Evolutionary conservation across 805 yeast species (phyloP).

Genomic region (Starmera dryadoides): DNA sequence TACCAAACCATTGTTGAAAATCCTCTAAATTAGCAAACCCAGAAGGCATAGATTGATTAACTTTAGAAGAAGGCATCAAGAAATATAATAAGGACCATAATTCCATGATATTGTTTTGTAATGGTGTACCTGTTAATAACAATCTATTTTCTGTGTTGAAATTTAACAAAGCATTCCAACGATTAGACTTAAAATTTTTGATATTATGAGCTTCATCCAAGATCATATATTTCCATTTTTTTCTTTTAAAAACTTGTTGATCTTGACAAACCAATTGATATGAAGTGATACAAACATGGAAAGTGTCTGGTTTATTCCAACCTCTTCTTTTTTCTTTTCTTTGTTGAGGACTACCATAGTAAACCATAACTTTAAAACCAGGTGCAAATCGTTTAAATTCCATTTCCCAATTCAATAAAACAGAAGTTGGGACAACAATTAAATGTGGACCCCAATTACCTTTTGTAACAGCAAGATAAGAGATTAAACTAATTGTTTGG

Average conservation of each 20-base stretch:
- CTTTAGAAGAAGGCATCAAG: constrained; percentile 86
- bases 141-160: constrained; percentile 88
- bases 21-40: constrained; percentile 96
- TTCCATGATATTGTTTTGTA: constrained; percentile 91
- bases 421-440: constrained; percentile 95
- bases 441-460: constrained; percentile 97
- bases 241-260: constrained; percentile 86
- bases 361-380: constrained; percentile 90
- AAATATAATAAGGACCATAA: constrained; percentile 93
- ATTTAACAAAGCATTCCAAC: constrained; percentile 94
- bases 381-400: constrained; percentile 98
- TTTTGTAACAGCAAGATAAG: constrained; percentile 89
- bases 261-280: constrained; percentile 97
- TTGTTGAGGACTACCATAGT: constrained; percentile 95
- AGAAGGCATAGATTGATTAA: constrained; percentile 64
- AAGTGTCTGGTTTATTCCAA: constrained; percentile 94
- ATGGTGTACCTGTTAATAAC: constrained; percentile 91
- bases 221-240: constrained; percentile 94
- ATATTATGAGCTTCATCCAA: constrained; percentile 97
- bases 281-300: constrained; percentile 95
- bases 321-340: constrained; percentile 94
- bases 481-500: constrained; percentile 82
- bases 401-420: constrained; percentile 98
- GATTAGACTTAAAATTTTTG: constrained; percentile 89
- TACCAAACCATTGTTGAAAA: constrained; percentile 98